Conservation (phyloP, 139 green algal genomes). For the Chlamydomonas incerta region DNA sequence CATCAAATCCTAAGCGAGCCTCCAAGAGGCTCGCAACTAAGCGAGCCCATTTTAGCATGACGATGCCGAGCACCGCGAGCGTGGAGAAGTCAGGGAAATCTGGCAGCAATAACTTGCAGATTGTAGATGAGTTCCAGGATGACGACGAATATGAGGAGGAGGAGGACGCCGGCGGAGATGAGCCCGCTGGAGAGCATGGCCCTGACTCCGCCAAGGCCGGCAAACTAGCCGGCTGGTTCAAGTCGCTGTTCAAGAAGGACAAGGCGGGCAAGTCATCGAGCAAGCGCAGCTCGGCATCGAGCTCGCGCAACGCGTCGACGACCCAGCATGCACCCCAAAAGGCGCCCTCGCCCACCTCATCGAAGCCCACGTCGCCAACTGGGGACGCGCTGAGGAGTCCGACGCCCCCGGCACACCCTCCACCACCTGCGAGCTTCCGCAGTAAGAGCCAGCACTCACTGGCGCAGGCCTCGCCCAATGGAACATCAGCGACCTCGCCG, state of each 20-base stretch:
- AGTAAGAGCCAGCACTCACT: slow-evolving; percentile 1
- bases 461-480: background rate
- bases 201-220: background rate
- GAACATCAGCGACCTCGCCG: background rate
- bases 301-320: background rate
- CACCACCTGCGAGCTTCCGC: background rate
- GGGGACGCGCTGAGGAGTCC: background rate
- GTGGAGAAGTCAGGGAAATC: slow-evolving; percentile 10
- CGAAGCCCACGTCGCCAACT: slow-evolving; percentile 10
- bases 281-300: slow-evolving; percentile 6
- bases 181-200: background rate
- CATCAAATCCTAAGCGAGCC: too few relatives aligned
- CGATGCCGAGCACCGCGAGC: background rate
- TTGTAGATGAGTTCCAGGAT: slow-evolving; percentile 27
- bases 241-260: slow-evolving; percentile 32
- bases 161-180: background rate
- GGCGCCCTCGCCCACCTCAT: background rate
- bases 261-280: slow-evolving; percentile 1
- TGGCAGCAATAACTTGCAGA: background rate
- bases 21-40: background rate
- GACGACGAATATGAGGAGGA: slow-evolving; percentile 7
- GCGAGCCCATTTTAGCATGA: too few relatives aligned
- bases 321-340: background rate
- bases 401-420: background rate
- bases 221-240: slow-evolving; percentile 34